A percentile compares a stretch with the other conserved stretches of the same genome.
Evolutionary conservation across 768 basidiomycete species (phyloP).

Genomic region (Austroboletus festivus): DNA sequence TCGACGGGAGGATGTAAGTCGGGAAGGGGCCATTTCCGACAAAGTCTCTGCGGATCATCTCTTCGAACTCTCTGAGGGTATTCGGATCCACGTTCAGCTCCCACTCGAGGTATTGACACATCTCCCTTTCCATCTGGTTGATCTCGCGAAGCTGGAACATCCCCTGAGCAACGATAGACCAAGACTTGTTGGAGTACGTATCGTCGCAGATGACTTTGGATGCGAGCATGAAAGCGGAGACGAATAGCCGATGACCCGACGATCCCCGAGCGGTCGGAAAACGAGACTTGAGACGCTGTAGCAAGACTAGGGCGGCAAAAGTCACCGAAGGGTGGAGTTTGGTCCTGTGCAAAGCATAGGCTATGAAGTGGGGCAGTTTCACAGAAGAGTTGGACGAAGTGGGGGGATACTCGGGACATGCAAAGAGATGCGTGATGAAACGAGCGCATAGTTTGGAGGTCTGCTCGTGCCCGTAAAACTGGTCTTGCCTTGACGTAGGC

Average conservation of each 20-base stretch:
- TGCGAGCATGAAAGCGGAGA: slow-evolving; percentile 72
- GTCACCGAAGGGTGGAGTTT: slow-evolving; percentile 55
- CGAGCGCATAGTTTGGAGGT: slow-evolving; percentile 66
- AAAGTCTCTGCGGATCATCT: slow-evolving; percentile 60
- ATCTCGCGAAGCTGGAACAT: slow-evolving; percentile 78
- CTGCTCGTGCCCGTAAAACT: slow-evolving; percentile 62
- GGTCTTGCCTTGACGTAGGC: slow-evolving; percentile 24
- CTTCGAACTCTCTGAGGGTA: slow-evolving; percentile 59
- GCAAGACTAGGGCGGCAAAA: slow-evolving; percentile 40
- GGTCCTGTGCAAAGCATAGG: slow-evolving; percentile 66
- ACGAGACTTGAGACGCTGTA: slow-evolving; percentile 64
- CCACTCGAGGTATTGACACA: slow-evolving; percentile 91
- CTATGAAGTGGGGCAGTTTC: slow-evolving; percentile 57
- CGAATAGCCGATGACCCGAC: slow-evolving; percentile 67
- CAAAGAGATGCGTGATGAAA: slow-evolving; percentile 83
- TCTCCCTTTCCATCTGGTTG: slow-evolving; percentile 80
- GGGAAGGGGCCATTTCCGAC: slow-evolving; percentile 55
- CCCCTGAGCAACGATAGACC: slow-evolving; percentile 86
- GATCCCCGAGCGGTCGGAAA: slow-evolving; percentile 77
- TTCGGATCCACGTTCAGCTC: slow-evolving; percentile 71
- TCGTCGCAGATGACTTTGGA: slow-evolving; percentile 89
- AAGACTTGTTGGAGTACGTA: slow-evolving; percentile 90
- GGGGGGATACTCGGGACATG: slow-evolving; percentile 80
- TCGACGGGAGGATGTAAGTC: slow-evolving; percentile 57
- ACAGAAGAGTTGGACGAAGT: slow-evolving; percentile 29